Base-by-base conservation (phyloP, 2,329 filamentous ascomycete species). In the Cladosporium sp. region DNA sequence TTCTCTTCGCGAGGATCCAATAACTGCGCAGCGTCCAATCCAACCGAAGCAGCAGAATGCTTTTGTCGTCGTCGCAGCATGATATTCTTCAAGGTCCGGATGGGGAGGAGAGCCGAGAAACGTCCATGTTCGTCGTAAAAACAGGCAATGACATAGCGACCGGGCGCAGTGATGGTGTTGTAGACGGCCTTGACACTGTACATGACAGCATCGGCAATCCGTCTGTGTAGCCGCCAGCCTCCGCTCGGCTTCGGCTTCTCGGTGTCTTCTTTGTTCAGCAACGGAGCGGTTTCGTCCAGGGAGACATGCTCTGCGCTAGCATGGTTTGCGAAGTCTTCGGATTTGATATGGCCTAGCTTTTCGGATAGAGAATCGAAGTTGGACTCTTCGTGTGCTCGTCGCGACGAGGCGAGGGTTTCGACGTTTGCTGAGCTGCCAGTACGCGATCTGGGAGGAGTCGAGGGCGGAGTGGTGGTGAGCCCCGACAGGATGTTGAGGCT, bases 401-500 rank as follows among this genome's bases (percentile, higher is more conserved):
- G 52, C 40, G 40, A 47, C 9, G 52, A 55, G 52, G 52, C 34
- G 32, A 55, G 52, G 25, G 45, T 35, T 13, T 62, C 52, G 25
- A 65, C 57, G 17, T 66, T 56, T 37, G 65, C 63, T 22, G 64
- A 64, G 37, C 65, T 68, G 48, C 62, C 60, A 22, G 65, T 69
- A 25, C 82, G 80, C 61, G 80, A 79, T 62, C 81, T 79, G 13
- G 55, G 55, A 44, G 55, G 55, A 42, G 54, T 57, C 42, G 54
- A 44, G 54, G 75, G 75, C 64, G 81, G 78, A 63, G 81, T 80
- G 70, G 78, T 79, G 70, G 83, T 82, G 70, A 86, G 83, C 73
- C 90, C 86, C 70, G 91, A 94, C 74, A 97, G 85, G 74, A 96
- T 90, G 78, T 94, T 96, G 80, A 96, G 81, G 69, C 92, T 96